Conservation (phyloP, 108 stramenopile species). For the Nitzschia sp. region DNA sequence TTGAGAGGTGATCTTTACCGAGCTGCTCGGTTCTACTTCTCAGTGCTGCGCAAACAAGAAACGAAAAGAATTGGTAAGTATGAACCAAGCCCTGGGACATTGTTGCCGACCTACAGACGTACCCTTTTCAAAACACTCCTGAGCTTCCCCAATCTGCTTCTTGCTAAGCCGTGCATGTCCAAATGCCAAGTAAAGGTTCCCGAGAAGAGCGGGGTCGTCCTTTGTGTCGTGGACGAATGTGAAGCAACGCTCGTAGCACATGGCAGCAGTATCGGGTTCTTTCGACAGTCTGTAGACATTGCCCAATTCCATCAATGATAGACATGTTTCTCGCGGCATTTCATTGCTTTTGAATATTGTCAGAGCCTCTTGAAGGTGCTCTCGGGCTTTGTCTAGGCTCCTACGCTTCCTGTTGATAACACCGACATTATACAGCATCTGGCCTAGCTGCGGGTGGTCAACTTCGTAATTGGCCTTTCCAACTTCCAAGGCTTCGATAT, state of each 20-base stretch:
- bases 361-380: conserved; percentile 48
- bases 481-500: conserved; percentile 45
- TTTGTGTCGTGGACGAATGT: conserved; percentile 25
- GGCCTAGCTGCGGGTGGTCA: conserved; percentile 48
- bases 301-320: conserved; percentile 59
- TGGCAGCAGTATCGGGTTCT: conserved; percentile 41
- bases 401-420: conserved; percentile 40
- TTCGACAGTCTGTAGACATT: conserved; percentile 52
- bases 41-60: background rate
- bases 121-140: conserved; percentile 16
- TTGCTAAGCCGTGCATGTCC: conserved; percentile 23
- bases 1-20: conserved; percentile 23
- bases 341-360: conserved; percentile 45
- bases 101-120: too few relatives aligned
- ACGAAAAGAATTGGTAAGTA: too few relatives aligned
- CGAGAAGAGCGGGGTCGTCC: conserved; percentile 7
- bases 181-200: conserved; percentile 23
- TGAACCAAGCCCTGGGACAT: too few relatives aligned
- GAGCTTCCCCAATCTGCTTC: background rate
- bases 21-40: conserved; percentile 15
- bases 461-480: conserved; percentile 45
- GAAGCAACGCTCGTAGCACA: conserved; percentile 51
- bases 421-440: conserved; percentile 52
- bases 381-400: conserved; percentile 34
- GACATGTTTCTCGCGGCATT: conserved; percentile 41